phyloP scores from a whole-genome alignment of 2,329 filamentous ascomycete genomes.

The Fusarium fujikuroi region DNA sequence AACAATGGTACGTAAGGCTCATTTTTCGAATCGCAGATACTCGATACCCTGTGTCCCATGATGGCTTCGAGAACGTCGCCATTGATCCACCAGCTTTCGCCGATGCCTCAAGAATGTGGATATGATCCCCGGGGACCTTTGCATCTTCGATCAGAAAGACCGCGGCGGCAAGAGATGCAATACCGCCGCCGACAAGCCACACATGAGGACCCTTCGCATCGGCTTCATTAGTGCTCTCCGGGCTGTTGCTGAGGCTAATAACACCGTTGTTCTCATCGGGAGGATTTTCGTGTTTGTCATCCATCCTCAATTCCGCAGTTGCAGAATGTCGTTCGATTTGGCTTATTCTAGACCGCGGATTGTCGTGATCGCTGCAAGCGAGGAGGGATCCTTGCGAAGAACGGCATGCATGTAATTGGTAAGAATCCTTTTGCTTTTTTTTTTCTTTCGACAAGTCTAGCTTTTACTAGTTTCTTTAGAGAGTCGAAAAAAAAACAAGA shows the following conservation, averaged over 20 bases:
- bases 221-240: conserved; percentile 25
- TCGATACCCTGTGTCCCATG: conserved; percentile 42
- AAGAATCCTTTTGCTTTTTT: conserved; percentile 16
- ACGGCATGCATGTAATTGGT: conserved; percentile 1
- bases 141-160: conserved; percentile 43
- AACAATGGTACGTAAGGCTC: conserved; percentile 42
- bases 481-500: neutral
- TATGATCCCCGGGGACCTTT: conserved; percentile 39
- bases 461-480: conserved; percentile 2
- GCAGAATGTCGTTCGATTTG: neutral
- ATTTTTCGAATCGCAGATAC: conserved; percentile 44
- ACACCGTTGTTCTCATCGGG: conserved; percentile 1
- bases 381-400: conserved; percentile 24
- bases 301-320: conserved; percentile 13
- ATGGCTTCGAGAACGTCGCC: conserved; percentile 34
- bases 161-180: conserved; percentile 42
- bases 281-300: conserved; percentile 1
- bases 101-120: conserved; percentile 43
- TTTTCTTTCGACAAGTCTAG: conserved; percentile 11
- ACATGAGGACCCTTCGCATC: conserved; percentile 27
- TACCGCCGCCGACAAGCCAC: conserved; percentile 45
- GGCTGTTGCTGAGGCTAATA: conserved; percentile 24
- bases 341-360: conserved; percentile 18
- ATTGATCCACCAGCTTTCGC: conserved; percentile 41
- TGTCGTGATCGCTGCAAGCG: conserved; percentile 25